Evolutionary conservation across 331 rosid genomes (phyloP).

Genomic region (Acacia concinna): DNA sequence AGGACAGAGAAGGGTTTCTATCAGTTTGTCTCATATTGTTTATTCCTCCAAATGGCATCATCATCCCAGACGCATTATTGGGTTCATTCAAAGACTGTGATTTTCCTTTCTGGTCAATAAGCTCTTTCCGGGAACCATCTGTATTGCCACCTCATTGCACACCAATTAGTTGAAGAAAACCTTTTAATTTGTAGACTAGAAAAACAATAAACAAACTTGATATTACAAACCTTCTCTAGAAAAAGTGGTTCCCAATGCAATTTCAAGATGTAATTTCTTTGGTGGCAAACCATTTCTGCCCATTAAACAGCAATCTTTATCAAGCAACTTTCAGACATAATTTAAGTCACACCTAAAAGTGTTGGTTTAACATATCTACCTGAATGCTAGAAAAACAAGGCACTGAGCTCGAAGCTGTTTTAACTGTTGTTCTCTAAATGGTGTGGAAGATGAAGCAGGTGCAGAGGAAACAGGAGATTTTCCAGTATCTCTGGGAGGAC

Average conservation of each 20-base stretch:
- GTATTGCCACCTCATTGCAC: slow-evolving; percentile 36
- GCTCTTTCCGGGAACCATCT: slow-evolving; percentile 73
- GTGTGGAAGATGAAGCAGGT: slow-evolving; percentile 53
- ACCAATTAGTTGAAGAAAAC: slow-evolving; percentile 29
- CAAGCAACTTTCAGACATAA: slow-evolving; percentile 10
- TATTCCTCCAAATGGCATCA: slow-evolving; percentile 65
- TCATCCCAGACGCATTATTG: slow-evolving; percentile 52
- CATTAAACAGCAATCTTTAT: slow-evolving; percentile 30
- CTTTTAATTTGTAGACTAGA: not conserved
- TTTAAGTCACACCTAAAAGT: slow-evolving; percentile 13
- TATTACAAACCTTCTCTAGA: slow-evolving; percentile 70
- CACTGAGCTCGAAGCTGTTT: slow-evolving; percentile 99
- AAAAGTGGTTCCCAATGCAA: slow-evolving; percentile 78
- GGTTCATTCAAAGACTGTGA: slow-evolving; percentile 64
- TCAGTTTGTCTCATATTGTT: slow-evolving; percentile 61
- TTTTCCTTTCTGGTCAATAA: slow-evolving; percentile 70
- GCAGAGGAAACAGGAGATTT: slow-evolving; percentile 61
- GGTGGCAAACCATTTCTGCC: slow-evolving; percentile 93
- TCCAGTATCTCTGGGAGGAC: slow-evolving; percentile 76
- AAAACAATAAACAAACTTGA: not conserved
- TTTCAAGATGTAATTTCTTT: slow-evolving; percentile 96
- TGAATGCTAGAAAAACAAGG: slow-evolving; percentile 97
- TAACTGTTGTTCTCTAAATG: slow-evolving; percentile 91
- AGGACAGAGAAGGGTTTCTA: slow-evolving; percentile 45
- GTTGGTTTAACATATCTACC: slow-evolving; percentile 48